Evolutionary conservation across 768 basidiomycete genomes (phyloP).

Genomic region (Cubamyces sp.): DNA sequence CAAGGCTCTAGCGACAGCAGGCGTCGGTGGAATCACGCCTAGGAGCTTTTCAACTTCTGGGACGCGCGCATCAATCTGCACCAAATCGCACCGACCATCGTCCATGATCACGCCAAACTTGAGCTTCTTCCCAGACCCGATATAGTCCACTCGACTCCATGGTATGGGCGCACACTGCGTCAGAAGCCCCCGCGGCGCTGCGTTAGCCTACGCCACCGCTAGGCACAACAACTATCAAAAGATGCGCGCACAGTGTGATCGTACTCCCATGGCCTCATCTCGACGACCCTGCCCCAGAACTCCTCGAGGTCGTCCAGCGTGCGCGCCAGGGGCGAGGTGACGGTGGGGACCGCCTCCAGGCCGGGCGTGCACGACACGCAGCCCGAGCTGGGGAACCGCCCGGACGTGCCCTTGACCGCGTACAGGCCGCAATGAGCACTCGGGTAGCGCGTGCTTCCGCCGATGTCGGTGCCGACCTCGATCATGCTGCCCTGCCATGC

Average conservation of each 20-base stretch:
- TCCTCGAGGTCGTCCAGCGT: slow-evolving; percentile 45
- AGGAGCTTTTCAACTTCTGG: background rate
- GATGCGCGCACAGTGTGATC: slow-evolving; percentile 42
- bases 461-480: slow-evolving; percentile 53
- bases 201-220: slow-evolving; percentile 6
- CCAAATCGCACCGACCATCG: slow-evolving; percentile 39
- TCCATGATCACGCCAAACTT: slow-evolving; percentile 47
- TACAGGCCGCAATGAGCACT: slow-evolving; percentile 53
- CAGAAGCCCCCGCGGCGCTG: background rate
- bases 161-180: slow-evolving; percentile 46
- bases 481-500: slow-evolving; percentile 48
- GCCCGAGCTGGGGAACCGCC: slow-evolving; percentile 44
- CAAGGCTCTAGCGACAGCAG: slow-evolving; percentile 46
- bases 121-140: slow-evolving; percentile 35
- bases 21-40: slow-evolving; percentile 45
- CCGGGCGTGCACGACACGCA: slow-evolving; percentile 40
- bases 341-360: slow-evolving; percentile 41
- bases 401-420: slow-evolving; percentile 42
- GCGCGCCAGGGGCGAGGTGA: slow-evolving; percentile 46
- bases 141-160: slow-evolving; percentile 43
- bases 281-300: slow-evolving; percentile 48
- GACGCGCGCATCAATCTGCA: background rate
- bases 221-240: background rate
- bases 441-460: slow-evolving; percentile 54
- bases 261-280: slow-evolving; percentile 47